Percentiles rank a stretch among this genome's conserved stretches.
These are phyloP conservation scores for Trichoderma asperelloides DNA, from an alignment of 495 filamentous ascomycete genomes.

Conservation along the genomic window DNA sequence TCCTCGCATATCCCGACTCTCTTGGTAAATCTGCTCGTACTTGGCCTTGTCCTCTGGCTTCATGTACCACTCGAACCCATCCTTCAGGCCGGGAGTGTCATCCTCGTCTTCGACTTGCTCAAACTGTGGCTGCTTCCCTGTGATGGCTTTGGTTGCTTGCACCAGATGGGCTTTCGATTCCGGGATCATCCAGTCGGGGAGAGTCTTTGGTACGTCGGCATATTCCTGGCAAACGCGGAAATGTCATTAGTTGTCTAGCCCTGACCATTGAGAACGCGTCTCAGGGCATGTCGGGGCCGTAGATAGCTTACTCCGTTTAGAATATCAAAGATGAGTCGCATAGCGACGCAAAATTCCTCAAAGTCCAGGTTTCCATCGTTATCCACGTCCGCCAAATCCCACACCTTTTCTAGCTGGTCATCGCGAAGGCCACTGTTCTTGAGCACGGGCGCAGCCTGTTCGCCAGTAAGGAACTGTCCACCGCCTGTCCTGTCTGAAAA, in stretches of 20 bases:
- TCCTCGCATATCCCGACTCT: slow-evolving; percentile 76
- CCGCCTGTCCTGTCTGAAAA: slow-evolving; percentile 80
- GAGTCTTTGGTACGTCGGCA: slow-evolving; percentile 64
- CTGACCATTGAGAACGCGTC: not conserved
- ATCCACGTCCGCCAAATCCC: slow-evolving; percentile 96
- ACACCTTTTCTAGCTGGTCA: slow-evolving; percentile 91
- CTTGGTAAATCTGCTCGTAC: slow-evolving; percentile 92
- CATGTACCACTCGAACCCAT: slow-evolving; percentile 99
- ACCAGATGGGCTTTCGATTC: slow-evolving; percentile 95
- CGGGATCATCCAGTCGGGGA: slow-evolving; percentile 94
- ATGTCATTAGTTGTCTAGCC: slow-evolving; percentile 12
- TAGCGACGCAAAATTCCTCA: slow-evolving; percentile 98
- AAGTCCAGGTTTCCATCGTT: slow-evolving; percentile 95
- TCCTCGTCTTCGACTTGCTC: slow-evolving; percentile 69
- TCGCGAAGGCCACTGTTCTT: slow-evolving; percentile 91
- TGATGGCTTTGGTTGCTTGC: slow-evolving; percentile 76
- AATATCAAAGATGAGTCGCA: slow-evolving; percentile 93
- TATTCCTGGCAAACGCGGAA: slow-evolving; percentile 58
- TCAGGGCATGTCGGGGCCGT: not conserved
- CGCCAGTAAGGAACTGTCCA: slow-evolving; percentile 74
- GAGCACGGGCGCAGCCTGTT: slow-evolving; percentile 86
- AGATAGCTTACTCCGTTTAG: slow-evolving; percentile 66
- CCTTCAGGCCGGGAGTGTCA: slow-evolving; percentile 74
- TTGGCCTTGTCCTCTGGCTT: slow-evolving; percentile 77
- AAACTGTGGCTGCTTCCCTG: slow-evolving; percentile 64